Evolutionary conservation across 2,329 filamentous ascomycete genomes (phyloP).

Genomic region (Xylariaceae sp.): DNA sequence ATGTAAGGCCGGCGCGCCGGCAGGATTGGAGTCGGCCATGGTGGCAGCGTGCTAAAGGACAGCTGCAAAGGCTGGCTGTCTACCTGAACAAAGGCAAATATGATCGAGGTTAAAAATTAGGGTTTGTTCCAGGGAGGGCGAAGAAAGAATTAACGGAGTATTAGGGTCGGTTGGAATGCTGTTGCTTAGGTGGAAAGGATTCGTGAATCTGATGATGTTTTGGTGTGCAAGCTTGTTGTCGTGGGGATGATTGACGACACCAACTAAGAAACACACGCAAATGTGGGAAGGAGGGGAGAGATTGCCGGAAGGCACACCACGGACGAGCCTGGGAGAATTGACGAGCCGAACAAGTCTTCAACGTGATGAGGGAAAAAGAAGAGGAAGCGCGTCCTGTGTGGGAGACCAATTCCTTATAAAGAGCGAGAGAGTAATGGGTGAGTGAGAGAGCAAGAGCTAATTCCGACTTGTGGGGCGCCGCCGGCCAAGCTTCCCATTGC

Average conservation of each 20-base stretch:
- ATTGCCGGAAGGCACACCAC: slow-evolving; percentile 34
- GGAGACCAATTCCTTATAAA: slow-evolving; percentile 27
- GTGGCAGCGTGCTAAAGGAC: slow-evolving; percentile 33
- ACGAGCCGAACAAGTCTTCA: slow-evolving; percentile 30
- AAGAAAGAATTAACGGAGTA: slow-evolving; percentile 10
- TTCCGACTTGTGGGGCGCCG: slow-evolving; percentile 22
- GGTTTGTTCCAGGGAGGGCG: slow-evolving; percentile 18
- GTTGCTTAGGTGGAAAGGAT: slow-evolving; percentile 25
- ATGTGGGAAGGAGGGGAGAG: slow-evolving; percentile 30
- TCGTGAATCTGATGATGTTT: slow-evolving; percentile 21
- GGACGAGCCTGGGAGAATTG: slow-evolving; percentile 32
- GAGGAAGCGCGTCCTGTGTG: slow-evolving; percentile 22
- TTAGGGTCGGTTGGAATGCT: slow-evolving; percentile 32
- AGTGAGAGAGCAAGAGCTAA: slow-evolving; percentile 27
- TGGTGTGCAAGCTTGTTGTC: slow-evolving; percentile 22
- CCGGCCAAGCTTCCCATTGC: slow-evolving; percentile 23
- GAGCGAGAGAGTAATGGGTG: slow-evolving; percentile 16
- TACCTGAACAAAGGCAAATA: slow-evolving; percentile 16
- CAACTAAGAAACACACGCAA: slow-evolving; percentile 23
- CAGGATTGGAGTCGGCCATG: slow-evolving; percentile 60
- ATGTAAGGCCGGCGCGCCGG: slow-evolving; percentile 60
- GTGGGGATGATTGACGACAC: slow-evolving; percentile 20
- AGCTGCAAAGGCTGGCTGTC: slow-evolving; percentile 23
- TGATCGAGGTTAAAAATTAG: slow-evolving; percentile 18
- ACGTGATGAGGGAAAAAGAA: slow-evolving; percentile 27